Conservation (phyloP, 495 filamentous ascomycete genomes). For the Hyaloscypha finlandica region DNA sequence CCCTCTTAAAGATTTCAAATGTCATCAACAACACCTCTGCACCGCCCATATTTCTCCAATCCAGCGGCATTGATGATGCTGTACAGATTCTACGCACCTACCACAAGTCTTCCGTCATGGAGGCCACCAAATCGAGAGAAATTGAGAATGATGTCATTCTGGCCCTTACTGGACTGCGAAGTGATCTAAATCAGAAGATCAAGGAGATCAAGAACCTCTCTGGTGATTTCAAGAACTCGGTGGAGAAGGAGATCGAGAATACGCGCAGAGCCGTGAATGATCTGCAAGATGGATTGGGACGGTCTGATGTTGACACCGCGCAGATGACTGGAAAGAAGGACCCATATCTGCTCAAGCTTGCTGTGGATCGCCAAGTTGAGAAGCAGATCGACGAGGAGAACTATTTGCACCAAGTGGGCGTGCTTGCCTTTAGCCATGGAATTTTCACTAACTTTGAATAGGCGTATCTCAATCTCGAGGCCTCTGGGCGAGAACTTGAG, state of each 20-base stretch:
- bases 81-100: conserved; percentile 77
- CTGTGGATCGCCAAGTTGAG: conserved; percentile 85
- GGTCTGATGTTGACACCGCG: conserved; percentile 74
- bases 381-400: conserved; percentile 96
- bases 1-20: conserved; percentile 78
- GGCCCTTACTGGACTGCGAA: conserved; percentile 80
- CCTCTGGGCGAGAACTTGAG: conserved; percentile 91
- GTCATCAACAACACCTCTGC: conserved; percentile 77
- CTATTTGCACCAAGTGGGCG: conserved; percentile 80
- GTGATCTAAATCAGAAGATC: conserved; percentile 90
- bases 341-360: conserved; percentile 82
- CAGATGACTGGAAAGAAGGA: conserved; percentile 81
- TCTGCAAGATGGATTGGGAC: conserved; percentile 76
- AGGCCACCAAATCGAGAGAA: conserved; percentile 86
- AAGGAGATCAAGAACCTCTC: conserved; percentile 95
- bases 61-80: conserved; percentile 84
- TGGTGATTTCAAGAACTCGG: conserved; percentile 91
- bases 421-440: not conserved
- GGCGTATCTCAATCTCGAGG: conserved; percentile 95
- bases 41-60: conserved; percentile 69
- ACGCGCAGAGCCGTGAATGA: conserved; percentile 71
- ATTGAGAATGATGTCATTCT: conserved; percentile 90
- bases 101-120: conserved; percentile 77
- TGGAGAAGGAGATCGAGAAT: conserved; percentile 75
- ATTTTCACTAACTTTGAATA: conserved; percentile 36